Evolutionary conservation across 2,329 filamentous ascomycete species (phyloP).

Genomic region (Capronia coronata): DNA sequence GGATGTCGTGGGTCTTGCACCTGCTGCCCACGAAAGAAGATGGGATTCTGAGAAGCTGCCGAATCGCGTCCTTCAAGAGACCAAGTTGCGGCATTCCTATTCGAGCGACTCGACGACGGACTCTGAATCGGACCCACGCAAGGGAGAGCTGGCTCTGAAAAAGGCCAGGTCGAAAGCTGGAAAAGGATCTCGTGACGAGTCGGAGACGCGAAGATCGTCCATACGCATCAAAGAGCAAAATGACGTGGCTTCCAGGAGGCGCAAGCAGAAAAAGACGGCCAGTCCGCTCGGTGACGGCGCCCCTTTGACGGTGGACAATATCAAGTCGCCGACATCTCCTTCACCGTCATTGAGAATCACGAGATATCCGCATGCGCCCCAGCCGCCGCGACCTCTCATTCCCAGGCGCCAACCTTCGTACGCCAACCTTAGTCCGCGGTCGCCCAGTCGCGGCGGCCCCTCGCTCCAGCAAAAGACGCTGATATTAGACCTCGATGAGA

Average conservation of each 20-base stretch:
- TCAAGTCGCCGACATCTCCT: constrained; percentile 91
- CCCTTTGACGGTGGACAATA: constrained; percentile 64
- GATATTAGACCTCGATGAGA: constrained; percentile 93
- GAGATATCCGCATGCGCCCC: constrained; percentile 82
- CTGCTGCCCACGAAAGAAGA: constrained; percentile 7
- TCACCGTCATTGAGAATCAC: constrained; percentile 63
- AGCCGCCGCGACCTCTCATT: constrained; percentile 82
- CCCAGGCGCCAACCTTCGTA: constrained; percentile 87
- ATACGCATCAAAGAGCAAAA: constrained; percentile 28
- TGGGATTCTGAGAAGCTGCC: constrained; percentile 18
- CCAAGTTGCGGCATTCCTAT: constrained; percentile 26
- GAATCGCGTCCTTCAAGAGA: constrained; percentile 17
- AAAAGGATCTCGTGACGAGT: constrained; percentile 12
- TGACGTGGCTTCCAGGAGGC: constrained; percentile 44
- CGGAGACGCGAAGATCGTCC: constrained; percentile 23
- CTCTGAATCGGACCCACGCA: constrained; percentile 24
- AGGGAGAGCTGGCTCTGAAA: constrained; percentile 4
- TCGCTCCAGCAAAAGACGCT: constrained; percentile 72
- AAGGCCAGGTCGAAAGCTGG: constrained; percentile 14
- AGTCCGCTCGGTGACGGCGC: constrained; percentile 34
- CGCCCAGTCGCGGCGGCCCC: constrained; percentile 33
- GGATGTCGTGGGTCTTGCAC: constrained; percentile 23
- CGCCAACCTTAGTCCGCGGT: constrained; percentile 52
- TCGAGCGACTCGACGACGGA: constrained; percentile 26
- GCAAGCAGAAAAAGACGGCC: constrained; percentile 43